Conservation (phyloP, 768 basidiomycete genomes). For the Boletus pseudo-olivaceus region DNA sequence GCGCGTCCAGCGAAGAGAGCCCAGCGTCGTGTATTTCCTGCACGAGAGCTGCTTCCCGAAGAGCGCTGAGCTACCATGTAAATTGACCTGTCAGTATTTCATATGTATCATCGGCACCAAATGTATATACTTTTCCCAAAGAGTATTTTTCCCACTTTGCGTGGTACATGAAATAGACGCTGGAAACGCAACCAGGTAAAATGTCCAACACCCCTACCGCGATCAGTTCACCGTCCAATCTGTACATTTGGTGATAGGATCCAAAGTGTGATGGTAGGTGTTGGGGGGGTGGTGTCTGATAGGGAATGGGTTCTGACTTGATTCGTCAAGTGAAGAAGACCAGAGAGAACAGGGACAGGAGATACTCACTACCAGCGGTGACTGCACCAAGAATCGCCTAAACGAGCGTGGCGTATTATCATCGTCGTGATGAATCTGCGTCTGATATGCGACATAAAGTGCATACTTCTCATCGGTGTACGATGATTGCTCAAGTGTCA, state of each 20-base stretch:
- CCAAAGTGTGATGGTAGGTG: constrained; percentile 80
- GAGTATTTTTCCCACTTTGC: constrained; percentile 63
- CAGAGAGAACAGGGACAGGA: not conserved
- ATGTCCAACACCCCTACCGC: constrained; percentile 90
- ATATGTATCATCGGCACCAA: not conserved
- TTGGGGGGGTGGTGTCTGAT: constrained; percentile 41
- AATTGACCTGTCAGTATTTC: not conserved
- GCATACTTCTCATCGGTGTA: constrained; percentile 78
- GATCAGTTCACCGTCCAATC: constrained; percentile 74
- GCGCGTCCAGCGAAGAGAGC: constrained; percentile 51
- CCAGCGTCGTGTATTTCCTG: constrained; percentile 75
- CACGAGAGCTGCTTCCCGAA: constrained; percentile 75
- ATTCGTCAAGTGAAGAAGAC: not conserved
- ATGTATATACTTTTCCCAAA: constrained; percentile 63
- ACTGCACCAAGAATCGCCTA: constrained; percentile 71
- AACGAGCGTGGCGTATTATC: constrained; percentile 53
- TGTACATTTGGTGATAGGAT: constrained; percentile 89
- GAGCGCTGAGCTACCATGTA: constrained; percentile 64
- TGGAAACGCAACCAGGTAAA: constrained; percentile 78
- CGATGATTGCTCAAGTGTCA: constrained; percentile 70
- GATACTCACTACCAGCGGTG: constrained; percentile 62
- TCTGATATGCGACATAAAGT: constrained; percentile 77
- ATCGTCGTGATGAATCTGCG: constrained; percentile 69
- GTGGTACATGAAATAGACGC: constrained; percentile 90
- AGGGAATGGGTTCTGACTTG: constrained; percentile 62